Base-by-base conservation (phyloP, 2,329 filamentous ascomycete genomes). In the Ceratocystis cacaofunesta region DNA sequence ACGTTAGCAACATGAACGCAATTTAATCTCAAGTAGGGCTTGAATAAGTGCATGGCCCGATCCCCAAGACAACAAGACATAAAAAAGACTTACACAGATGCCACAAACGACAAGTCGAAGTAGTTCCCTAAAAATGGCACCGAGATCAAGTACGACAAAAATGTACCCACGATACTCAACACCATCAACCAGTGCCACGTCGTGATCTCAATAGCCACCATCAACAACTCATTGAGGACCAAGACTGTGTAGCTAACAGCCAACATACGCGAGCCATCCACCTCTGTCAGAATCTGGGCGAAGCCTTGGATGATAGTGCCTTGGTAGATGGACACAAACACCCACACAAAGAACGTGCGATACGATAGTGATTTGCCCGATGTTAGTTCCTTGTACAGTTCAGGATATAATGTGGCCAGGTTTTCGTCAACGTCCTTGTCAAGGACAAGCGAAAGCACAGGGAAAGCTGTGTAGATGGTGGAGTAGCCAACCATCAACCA, bases 151-250 rank as follows among this genome's bases (percentile, higher is more conserved):
- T 89, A 99, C n/a, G 92, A 74, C 32, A 87, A 74, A 57, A 89
- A 86, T 0, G 94, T 99, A 15, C 90, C 92, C 5, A 96, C 72
- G 68, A 97, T 88, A 69, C 82, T 87, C 63, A 89, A 77, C 65
- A 95, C 86, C 92, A 97, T 97, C 68, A 92, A 80, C 48, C 88
- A 88, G 75, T 97, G 94, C 94, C 94, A 99, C 0, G 94, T 99
- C 2, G 90, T 96, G 70, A 99, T 89, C 73, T 96, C 89, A 67
- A 95, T 90, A 2, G 92, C 92, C 1, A 97, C 94, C 95, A 99
- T 99, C 70, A 95, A 83, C 67, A 99, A 82, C 74, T 99, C 94
- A 74, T 97, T 99, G 68, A 97, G 78, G 4, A 99, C 85, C 1
- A 99, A 83, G 0, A 91, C 90, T 0, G 92, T 95, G 73, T 96